Conservation (phyloP, 805 yeast genomes). For the Kodamaea laetipori region DNA sequence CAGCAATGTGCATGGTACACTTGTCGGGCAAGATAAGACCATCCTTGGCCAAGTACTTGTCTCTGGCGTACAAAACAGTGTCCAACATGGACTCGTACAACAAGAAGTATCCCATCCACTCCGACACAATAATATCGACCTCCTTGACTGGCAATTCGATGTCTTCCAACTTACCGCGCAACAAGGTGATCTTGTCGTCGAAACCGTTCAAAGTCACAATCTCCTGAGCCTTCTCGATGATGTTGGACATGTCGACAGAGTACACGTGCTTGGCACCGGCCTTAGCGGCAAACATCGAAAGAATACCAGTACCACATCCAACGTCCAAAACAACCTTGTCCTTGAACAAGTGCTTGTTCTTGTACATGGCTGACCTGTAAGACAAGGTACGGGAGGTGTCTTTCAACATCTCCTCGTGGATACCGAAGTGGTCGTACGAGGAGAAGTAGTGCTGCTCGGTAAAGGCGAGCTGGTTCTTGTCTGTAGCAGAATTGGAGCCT, state of each 20-base stretch:
- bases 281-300: slow-evolving; percentile 96
- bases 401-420: slow-evolving; percentile 98
- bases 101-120: slow-evolving; percentile 99
- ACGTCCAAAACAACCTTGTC: slow-evolving; percentile 95
- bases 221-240: slow-evolving; percentile 93
- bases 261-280: slow-evolving; percentile 99
- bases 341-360: slow-evolving; percentile 85
- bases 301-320: slow-evolving; percentile 98
- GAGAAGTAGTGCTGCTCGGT: slow-evolving; percentile 91
- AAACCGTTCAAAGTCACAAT: slow-evolving; percentile 84
- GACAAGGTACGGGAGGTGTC: slow-evolving; percentile 90
- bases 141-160: slow-evolving; percentile 78
- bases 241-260: slow-evolving; percentile 96
- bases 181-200: slow-evolving; percentile 78
- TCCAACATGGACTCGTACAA: slow-evolving; percentile 97
- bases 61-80: slow-evolving; percentile 93
- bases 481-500: slow-evolving; percentile 55
- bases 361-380: slow-evolving; percentile 88
- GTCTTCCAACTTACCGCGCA: slow-evolving; percentile 94
- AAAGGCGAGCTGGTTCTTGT: slow-evolving; percentile 61
- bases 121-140: slow-evolving; percentile 94
- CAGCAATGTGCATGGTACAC: slow-evolving; percentile 85
- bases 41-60: slow-evolving; percentile 74
- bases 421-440: slow-evolving; percentile 95
- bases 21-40: slow-evolving; percentile 96